phyloP scores from a whole-genome alignment of 768 basidiomycete species.

The Pleurotus salmoneostramineus region DNA sequence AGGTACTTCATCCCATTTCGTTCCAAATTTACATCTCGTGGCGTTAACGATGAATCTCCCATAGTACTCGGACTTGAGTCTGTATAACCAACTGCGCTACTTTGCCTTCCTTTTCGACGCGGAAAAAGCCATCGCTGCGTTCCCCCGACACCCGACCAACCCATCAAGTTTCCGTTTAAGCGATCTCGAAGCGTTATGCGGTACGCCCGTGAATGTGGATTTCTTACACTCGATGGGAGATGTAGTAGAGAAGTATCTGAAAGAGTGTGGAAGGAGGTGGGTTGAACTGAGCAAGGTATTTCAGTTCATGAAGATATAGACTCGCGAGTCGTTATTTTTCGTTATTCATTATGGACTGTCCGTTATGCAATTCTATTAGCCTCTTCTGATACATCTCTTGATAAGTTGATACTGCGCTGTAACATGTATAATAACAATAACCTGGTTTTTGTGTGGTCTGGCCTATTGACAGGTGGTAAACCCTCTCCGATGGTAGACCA shows the following conservation, averaged over 20 bases:
- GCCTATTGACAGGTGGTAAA: constrained; percentile 45
- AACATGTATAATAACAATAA: not conserved
- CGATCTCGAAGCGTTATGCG: constrained; percentile 29
- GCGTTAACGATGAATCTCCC: constrained; percentile 4
- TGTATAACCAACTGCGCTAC: constrained; percentile 91
- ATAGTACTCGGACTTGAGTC: constrained; percentile 78
- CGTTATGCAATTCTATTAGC: not conserved
- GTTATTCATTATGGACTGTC: not conserved
- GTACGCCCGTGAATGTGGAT: constrained; percentile 32
- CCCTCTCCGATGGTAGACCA: constrained; percentile 59
- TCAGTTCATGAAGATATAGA: constrained; percentile 72
- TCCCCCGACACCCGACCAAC: not conserved
- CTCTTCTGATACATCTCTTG: too few relatives aligned
- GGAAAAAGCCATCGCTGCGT: constrained; percentile 51
- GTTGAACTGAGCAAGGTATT: constrained; percentile 81
- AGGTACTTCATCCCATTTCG: constrained; percentile 45
- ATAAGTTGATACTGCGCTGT: too few relatives aligned
- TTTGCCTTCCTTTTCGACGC: constrained; percentile 76
- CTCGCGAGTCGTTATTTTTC: not conserved
- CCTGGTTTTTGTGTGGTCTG: not conserved
- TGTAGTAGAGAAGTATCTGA: constrained; percentile 76
- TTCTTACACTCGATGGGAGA: constrained; percentile 49
- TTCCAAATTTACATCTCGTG: too few relatives aligned
- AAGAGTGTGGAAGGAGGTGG: constrained; percentile 86
- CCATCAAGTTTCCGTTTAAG: constrained; percentile 36